Conservation (phyloP, 2,329 filamentous ascomycete genomes). For the Cyphellophora attinorum region DNA sequence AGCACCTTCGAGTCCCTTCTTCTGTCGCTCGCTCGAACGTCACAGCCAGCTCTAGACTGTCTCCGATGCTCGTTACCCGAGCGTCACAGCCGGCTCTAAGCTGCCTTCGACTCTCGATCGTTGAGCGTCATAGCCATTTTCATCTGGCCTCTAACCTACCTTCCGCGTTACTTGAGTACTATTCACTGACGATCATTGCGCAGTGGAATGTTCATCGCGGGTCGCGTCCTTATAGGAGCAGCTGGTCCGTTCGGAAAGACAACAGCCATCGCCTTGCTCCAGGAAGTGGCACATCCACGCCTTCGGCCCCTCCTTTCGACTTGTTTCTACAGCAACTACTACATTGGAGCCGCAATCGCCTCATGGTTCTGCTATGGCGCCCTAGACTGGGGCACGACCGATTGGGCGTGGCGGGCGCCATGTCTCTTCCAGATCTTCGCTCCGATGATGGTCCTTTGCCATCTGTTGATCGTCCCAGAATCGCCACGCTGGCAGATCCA, state of each 20-base stretch:
- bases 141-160: no score
- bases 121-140: no score
- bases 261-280: constrained; percentile 57
- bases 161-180: no score
- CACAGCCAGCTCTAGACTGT: no score
- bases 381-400: constrained; percentile 1
- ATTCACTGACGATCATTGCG: no score
- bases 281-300: constrained; percentile 58
- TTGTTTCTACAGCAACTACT: constrained; percentile 51
- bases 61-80: no score
- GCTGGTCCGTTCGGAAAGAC: constrained; percentile 57
- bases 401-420: constrained; percentile 6
- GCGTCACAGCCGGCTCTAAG: no score
- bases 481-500: constrained; percentile 53
- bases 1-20: no score
- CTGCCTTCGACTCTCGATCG: no score
- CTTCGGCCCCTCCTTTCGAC: constrained; percentile 45
- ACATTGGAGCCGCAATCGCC: constrained; percentile 10
- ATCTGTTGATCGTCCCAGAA: constrained; percentile 59
- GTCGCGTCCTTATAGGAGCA: constrained; percentile 59
- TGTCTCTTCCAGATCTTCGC: constrained; percentile 7
- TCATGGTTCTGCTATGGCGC: constrained; percentile 6
- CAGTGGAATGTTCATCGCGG: constrained; percentile 58
- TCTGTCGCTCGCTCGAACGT: no score
- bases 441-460: constrained; percentile 50